These are phyloP conservation scores for Rubia tinctorum DNA, from an alignment of 305 asterid genomes.

Conservation along the genomic window DNA sequence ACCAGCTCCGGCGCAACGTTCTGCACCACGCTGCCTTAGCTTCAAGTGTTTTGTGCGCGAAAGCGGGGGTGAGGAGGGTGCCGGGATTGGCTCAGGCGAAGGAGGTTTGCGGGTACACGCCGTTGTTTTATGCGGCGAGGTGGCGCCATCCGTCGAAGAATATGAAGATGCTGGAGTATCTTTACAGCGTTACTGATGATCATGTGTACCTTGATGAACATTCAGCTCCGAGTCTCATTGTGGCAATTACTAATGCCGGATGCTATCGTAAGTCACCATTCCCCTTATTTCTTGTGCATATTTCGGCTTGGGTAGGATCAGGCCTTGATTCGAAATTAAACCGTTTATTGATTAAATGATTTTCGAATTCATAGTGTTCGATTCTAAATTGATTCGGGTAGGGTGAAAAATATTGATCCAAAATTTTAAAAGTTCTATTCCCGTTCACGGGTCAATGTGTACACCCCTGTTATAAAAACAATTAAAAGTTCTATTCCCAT, in stretches of 20 bases:
- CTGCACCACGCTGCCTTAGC: constrained; percentile 5
- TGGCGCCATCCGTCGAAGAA: constrained; percentile 1
- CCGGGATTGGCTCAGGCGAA: not conserved
- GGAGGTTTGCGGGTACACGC: not conserved
- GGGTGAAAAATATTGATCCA: too few relatives aligned
- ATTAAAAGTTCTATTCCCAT: too few relatives aligned
- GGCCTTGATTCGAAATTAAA: too few relatives aligned
- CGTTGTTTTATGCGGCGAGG: constrained; percentile 10
- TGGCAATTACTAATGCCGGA: constrained; percentile 2
- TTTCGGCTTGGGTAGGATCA: too few relatives aligned
- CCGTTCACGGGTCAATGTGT: too few relatives aligned
- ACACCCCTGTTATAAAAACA: too few relatives aligned
- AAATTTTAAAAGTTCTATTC: too few relatives aligned
- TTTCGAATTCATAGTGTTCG: too few relatives aligned
- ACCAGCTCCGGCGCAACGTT: not conserved
- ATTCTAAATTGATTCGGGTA: too few relatives aligned
- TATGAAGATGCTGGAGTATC: constrained; percentile 2
- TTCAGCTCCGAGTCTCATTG: not conserved
- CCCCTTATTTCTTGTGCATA: not conserved
- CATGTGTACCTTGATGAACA: not conserved
- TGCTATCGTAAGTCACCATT: not conserved
- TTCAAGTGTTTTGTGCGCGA: not conserved
- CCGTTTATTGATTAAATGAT: too few relatives aligned
- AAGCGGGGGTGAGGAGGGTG: not conserved
- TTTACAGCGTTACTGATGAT: not conserved